Base-by-base conservation (phyloP, 2,329 filamentous ascomycete species). In the Pezicula neosporulosa region DNA sequence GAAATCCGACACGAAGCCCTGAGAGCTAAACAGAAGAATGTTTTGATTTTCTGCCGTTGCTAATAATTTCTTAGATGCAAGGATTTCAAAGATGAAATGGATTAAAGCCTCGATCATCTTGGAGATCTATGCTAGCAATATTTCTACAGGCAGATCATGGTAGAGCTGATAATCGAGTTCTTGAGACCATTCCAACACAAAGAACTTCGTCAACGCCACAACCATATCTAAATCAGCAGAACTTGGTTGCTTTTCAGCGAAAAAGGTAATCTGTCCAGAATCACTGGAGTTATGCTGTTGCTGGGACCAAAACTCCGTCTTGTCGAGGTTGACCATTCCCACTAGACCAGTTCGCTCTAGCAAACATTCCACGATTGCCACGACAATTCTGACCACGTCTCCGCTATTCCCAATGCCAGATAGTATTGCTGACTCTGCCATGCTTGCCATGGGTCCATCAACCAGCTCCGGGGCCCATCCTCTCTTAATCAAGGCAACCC, bases 151-250 rank as follows among this genome's bases (percentile, higher is more conserved):
- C 13, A 68, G 50, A 21, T 68, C 56, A 47, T 68, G 65, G 50
- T 68, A 68, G 44, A 68, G 58, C 59, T 68, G 64, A 47, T 69
- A 68, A 55, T 69, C 65, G 12, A 69, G 63, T 47, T 68, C 66
- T 45, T 61, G 58, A 21, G 66, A 68, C 67, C 66, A 68, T 49
- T 68, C 64, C 30, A 68, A 52, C 15, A 68, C 63, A 43, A 68
- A 65, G 7, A 63, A 53, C 46, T 69, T 69, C 13, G 63, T 66
- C 50, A 68, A 51, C 18, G 66, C 66, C 12, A 41, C 16, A 8
- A 18, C 16, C 10, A 12, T 18, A 18, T 41, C 38, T 9, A 18
- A 16, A 41, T 18, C 19, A 12, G 8, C 16, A 10, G n/a, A n/a
- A n/a, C n/a, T n/a, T n/a, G n/a, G n/a, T n/a, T n/a, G n/a, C n/a